Percentiles rank a stretch among this genome's conserved stretches.
Evolutionary conservation across 176 grass and related monocot genomes (phyloP).

Genomic region (Secale cereale): DNA sequence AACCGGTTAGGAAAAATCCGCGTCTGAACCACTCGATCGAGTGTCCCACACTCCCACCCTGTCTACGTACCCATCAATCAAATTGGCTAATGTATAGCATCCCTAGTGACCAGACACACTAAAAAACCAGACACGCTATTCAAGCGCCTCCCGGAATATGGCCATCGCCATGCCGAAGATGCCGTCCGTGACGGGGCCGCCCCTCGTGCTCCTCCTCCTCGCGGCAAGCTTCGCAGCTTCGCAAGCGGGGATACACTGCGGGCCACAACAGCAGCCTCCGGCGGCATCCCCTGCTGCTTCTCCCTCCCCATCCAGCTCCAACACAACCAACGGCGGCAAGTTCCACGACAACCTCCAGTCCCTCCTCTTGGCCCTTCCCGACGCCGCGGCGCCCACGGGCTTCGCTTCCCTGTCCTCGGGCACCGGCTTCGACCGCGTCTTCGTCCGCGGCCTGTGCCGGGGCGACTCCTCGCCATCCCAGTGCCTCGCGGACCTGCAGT

Average conservation of each 20-base stretch:
- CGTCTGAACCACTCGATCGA: too few relatives aligned
- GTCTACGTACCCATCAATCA: too few relatives aligned
- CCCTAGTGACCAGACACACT: too few relatives aligned
- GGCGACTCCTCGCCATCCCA: neutral
- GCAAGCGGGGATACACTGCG: neutral
- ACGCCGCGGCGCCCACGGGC: conserved; percentile 16
- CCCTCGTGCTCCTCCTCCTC: neutral
- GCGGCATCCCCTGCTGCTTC: too few relatives aligned
- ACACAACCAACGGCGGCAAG: neutral
- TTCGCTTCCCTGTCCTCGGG: conserved; percentile 23
- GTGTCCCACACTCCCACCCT: too few relatives aligned
- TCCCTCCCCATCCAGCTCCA: neutral
- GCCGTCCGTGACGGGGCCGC: too few relatives aligned
- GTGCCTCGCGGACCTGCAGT: conserved; percentile 24
- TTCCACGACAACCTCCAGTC: neutral
- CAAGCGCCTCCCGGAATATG: too few relatives aligned
- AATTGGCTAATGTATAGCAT: too few relatives aligned
- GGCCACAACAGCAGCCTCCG: too few relatives aligned
- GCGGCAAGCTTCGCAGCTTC: neutral
- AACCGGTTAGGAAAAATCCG: too few relatives aligned
- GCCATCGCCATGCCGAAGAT: too few relatives aligned
- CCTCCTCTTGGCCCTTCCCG: neutral
- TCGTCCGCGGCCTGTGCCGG: conserved; percentile 35
- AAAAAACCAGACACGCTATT: too few relatives aligned
- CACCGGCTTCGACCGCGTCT: neutral